phyloP scores from a whole-genome alignment of 805 yeast genomes.

The Ogataea trehalophila region DNA sequence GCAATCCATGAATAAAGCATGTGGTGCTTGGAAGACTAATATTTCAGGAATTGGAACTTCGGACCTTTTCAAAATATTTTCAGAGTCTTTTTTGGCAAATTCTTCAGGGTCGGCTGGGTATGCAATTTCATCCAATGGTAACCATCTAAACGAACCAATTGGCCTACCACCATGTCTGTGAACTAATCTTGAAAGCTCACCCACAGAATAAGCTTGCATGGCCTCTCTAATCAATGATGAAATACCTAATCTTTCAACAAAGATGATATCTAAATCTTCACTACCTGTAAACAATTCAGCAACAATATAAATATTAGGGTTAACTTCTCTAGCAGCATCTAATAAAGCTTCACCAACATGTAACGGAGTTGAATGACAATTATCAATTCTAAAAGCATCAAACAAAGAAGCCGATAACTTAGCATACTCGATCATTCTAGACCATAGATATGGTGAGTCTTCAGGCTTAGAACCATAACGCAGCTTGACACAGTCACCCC shows the following conservation, averaged over 20 bases:
- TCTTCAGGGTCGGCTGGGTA: constrained; percentile 51
- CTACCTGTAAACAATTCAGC: constrained; percentile 95
- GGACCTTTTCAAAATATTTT: constrained; percentile 38
- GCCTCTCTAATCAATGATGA: constrained; percentile 91
- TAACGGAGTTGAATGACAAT: constrained; percentile 93
- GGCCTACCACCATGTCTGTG: constrained; percentile 95
- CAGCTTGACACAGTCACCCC: constrained; percentile 96
- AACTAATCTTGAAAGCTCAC: constrained; percentile 77
- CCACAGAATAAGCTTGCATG: constrained; percentile 91
- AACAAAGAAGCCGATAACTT: constrained; percentile 67
- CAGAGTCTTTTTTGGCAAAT: constrained; percentile 15
- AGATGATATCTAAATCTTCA: constrained; percentile 82
- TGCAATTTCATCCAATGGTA: constrained; percentile 70
- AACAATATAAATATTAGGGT: constrained; percentile 85
- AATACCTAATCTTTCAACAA: constrained; percentile 86
- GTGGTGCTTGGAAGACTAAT: constrained; percentile 71
- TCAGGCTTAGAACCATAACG: constrained; percentile 74
- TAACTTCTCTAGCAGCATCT: constrained; percentile 80
- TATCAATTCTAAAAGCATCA: constrained; percentile 88
- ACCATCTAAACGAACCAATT: constrained; percentile 82
- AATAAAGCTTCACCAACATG: constrained; percentile 88
- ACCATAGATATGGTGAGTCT: constrained; percentile 90
- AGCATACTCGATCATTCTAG: constrained; percentile 76
- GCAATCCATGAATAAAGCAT: constrained; percentile 95
- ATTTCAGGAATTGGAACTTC: constrained; percentile 66